Base-by-base conservation (phyloP, 441 rosid species). In the Gossypium trilobum region DNA sequence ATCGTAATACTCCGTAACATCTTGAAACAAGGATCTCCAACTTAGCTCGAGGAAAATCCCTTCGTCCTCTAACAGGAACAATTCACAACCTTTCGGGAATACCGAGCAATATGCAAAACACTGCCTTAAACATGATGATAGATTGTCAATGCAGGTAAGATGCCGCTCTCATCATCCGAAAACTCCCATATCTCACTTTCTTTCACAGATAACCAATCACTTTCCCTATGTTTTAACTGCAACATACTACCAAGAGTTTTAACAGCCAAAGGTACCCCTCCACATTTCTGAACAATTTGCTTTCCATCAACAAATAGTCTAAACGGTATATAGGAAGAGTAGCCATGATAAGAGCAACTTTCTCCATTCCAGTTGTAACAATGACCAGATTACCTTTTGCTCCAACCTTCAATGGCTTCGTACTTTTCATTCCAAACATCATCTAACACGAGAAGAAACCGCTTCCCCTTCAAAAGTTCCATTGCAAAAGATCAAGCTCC, bases 191-290 rank as follows among this genome's bases (percentile, higher is more conserved):
- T 39, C 36, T 70, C 52, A 33, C 63, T 70, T 3, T 66, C 70
- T 66, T 66, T 66, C 11, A 66, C 70, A 66, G 56, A 46, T 13
- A 66, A 11, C 70, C 70, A 23, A 3, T 66, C 70, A 66, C 33
- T 23, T 66, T 46, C 56, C 7, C 11, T 66, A 42, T 1, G 16
- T 22, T 65, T 65, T 4, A 19, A 65, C 4, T 54, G 14, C 70
- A 65, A 5, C 70, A 65, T 5, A 23, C 16, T 22, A 9, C 69
- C 55, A 0, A 65, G 8, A 65, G 70, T 31, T 46, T 66, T 66
- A 1, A 66, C 33, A 13, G 56, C 70, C 31, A 46, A 66, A 0
- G 70, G 56, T 13, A 66, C 56, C 19, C 70, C 56, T n/a, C 56
- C 70, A 5, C 70, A 66, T 19, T 66, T 66, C 55, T 66, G 50